Evolutionary conservation across 345 rosid species (phyloP).

Genomic region (Moricandia moricandioides): DNA sequence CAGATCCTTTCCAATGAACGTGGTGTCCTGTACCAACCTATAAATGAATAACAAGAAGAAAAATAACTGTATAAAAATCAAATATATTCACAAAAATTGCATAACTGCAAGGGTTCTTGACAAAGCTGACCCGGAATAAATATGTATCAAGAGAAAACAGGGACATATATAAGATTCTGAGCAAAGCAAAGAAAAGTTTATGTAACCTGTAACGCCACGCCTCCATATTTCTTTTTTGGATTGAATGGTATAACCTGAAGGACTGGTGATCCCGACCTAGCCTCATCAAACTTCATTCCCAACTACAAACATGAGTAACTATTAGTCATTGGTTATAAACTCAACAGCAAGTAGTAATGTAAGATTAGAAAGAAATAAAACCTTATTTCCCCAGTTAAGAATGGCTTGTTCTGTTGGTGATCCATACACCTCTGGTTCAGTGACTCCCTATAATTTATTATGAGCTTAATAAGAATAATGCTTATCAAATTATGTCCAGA

Average conservation of each 20-base stretch:
- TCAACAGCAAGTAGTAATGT: not conserved
- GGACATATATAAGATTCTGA: not conserved
- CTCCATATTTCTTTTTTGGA: slow-evolving; percentile 88
- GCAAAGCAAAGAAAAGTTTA: not conserved
- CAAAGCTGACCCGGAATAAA: too few species aligned
- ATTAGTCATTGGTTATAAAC: not conserved
- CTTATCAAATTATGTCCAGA: not conserved
- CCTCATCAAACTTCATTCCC: slow-evolving; percentile 72
- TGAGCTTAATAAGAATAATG: not conserved
- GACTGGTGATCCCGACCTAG: slow-evolving; percentile 53
- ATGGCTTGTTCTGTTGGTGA: slow-evolving; percentile 90
- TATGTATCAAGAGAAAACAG: not conserved
- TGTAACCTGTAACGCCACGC: slow-evolving; percentile 57
- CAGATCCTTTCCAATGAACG: slow-evolving; percentile 95
- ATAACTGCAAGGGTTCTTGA: too few species aligned
- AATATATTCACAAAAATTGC: not conserved
- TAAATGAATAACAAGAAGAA: not conserved
- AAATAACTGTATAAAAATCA: slow-evolving; percentile 33
- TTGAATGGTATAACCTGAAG: slow-evolving; percentile 76
- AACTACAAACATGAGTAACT: slow-evolving; percentile 44
- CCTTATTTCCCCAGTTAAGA: slow-evolving; percentile 83
- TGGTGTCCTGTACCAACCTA: slow-evolving; percentile 55
- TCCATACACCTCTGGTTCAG: slow-evolving; percentile 65
- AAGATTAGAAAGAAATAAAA: slow-evolving; percentile 16
- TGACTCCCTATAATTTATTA: slow-evolving; percentile 49